Evolutionary conservation across 1,284 basidiomycete species (phyloP), one percentile per base, ranked within the genome.

Genomic region (Kalmanozyma brasiliensis): DNA sequence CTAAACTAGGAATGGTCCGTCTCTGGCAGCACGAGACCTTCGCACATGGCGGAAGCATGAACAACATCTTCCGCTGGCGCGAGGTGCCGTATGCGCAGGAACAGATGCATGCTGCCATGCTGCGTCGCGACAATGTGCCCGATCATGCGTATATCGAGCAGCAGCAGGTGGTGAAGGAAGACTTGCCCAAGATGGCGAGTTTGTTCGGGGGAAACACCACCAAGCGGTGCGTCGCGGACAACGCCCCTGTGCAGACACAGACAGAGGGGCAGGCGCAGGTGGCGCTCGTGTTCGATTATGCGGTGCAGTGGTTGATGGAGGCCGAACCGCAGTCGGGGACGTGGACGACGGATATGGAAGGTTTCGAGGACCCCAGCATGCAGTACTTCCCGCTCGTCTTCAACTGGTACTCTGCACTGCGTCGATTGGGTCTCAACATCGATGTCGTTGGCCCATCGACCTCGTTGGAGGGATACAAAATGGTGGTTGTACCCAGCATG

Each of bases 71-170:
- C 52, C 62, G 72, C 16, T 74, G 63, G 63, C 55, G 72, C 17
- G 57, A 74, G 43, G 67, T 74, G 10, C 68, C 72, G 1, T 74
- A 37, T 17, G 72, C 59, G 2, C 67, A 74, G 45, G 72, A 74
- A 49, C 72, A 74, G 55, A 74, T 74, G 68, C 72, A 74, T 45
- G 62, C 72, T 16, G 68, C 59, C 8, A 63, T 74, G 62, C 40
- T 62, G n/a, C 68, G 68, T 19, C 59, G 62, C 32, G 69, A 74
- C 62, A 72, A 73, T 30, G 60, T 58, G 16, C 49, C 47, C 14
- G 69, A 74, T 43, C 42, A 52, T 17, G 69, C 69, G 8, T 65
- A 59, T 22, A 11, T 55, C 33, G 73, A 74, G 41, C 73, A 74
- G 56, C 69, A 74, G 45, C 45, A 57, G 42, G 47, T 65, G 1